Evolutionary conservation across 192 early-diverging fungal genomes (phyloP).

Genomic region (Entophlyctis helioformis): DNA sequence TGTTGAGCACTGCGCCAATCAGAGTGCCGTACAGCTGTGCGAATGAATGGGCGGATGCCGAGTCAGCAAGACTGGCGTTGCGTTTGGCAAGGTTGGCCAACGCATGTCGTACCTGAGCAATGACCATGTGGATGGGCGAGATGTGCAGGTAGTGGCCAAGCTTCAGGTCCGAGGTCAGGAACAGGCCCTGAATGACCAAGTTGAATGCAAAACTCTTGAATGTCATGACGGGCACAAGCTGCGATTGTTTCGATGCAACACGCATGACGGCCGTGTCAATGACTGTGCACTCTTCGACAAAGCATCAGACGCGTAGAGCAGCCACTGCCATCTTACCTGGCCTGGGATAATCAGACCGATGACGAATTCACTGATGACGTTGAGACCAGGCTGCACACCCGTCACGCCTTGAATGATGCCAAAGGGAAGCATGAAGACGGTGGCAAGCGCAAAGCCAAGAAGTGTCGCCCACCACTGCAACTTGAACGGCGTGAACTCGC

Average conservation of each 20-base stretch:
- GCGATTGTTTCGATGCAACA: no score
- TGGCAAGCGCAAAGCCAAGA: conserved; percentile 1
- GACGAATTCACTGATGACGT: conserved; percentile 74
- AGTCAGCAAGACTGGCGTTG: no score
- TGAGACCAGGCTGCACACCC: conserved; percentile 66
- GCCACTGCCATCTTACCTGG: conserved; percentile 26
- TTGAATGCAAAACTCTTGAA: conserved; percentile 82
- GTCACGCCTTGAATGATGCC: conserved; percentile 63
- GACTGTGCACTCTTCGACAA: no score
- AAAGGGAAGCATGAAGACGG: conserved; percentile 4
- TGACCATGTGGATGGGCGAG: conserved; percentile 46
- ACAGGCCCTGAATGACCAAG: conserved; percentile 62
- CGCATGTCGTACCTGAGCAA: conserved; percentile 16
- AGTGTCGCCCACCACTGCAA: conserved; percentile 9
- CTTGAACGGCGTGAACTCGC: conserved; percentile 6
- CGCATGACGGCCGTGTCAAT: no score
- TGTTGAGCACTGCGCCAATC: conserved; percentile 41
- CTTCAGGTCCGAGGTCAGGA: conserved; percentile 58
- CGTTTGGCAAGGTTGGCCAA: no score
- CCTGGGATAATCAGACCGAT: conserved; percentile 70
- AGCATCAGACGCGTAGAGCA: no score
- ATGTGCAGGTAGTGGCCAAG: conserved; percentile 64
- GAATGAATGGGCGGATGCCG: no score
- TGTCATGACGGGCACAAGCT: conserved; percentile 64
- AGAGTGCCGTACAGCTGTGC: conserved; percentile 49